Evolutionary conservation across 306 rosid species (phyloP), one percentile per base, ranked within the genome.

Genomic region (Astragalus membranaceus): DNA sequence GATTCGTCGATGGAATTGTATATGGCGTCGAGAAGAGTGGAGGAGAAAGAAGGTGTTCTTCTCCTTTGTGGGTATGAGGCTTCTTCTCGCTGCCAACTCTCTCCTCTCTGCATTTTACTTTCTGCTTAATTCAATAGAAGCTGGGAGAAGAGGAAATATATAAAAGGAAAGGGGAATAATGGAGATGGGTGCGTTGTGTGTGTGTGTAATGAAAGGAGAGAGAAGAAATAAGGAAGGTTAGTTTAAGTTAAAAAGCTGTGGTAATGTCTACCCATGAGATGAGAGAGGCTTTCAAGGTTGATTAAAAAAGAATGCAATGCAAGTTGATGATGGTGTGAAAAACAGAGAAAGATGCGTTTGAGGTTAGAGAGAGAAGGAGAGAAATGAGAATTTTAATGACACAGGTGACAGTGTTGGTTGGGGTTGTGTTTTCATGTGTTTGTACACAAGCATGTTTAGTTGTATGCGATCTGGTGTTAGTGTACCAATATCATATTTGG

Each of bases 31-130:
- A 87, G 82, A 11, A 87, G 89, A 8, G 67, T 70, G 16, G 96
- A 85, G 6, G 96, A 90, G 81, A 90, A 90, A 67, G 96, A 90
- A 0, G 86, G 89, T n/a, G 83, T 82, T 72, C 91, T 88, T 74
- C 84, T 85, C 15, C 96, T 85, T 16, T 86, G 90, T 13, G 85
- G 85, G 77, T 32, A 70, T 6, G 67, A 10, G 12, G 30, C 3
- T 26, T 53, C 57, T 6, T 86, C 44, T 39, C 39, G 9, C 75
- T 60, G 48, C 6, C 8, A 15, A 67, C 54, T 64, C 68, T 72
- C 56, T 44, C 56, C 67, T 67, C 1, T 57, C 36, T 65, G n/a
- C 86, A 85, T 85, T 54, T 33, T 29, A 2, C 51, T 2, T 29
- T 58, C 47, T 36, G 62, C 4, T 41, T 41, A 26, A 26, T 26